A percentile compares a stretch with the other conserved stretches of the same genome.
phyloP scores from a whole-genome alignment of 805 yeast genomes.

The Starmerella floris region DNA sequence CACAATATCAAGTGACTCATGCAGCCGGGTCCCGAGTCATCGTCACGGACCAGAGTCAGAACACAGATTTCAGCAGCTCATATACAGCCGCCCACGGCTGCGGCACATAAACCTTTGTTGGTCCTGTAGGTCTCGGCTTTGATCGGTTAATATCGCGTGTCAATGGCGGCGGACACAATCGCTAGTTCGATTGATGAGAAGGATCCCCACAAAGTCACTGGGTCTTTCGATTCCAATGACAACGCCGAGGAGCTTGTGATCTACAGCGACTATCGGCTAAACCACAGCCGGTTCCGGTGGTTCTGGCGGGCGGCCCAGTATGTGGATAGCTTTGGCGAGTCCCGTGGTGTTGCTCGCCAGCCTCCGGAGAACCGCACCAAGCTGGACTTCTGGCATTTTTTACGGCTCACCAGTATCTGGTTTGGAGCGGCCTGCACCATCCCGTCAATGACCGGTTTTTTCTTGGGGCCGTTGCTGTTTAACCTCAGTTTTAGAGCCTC shows the following conservation, averaged over 20 bases:
- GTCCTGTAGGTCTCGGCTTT: too few species aligned
- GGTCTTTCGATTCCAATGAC: too few species aligned
- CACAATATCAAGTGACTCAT: not conserved
- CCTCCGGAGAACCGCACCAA: constrained; percentile 44
- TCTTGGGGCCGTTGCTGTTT: constrained; percentile 59
- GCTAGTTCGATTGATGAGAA: not conserved
- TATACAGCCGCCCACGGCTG: too few species aligned
- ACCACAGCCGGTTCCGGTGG: constrained; percentile 16
- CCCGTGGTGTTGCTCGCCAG: constrained; percentile 67
- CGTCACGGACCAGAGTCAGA: not conserved
- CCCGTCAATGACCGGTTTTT: constrained; percentile 78
- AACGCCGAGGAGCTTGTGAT: too few species aligned
- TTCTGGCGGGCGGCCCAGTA: constrained; percentile 20
- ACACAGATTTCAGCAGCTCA: too few species aligned
- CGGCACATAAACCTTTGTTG: too few species aligned
- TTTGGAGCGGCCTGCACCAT: constrained; percentile 73
- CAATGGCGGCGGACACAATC: not conserved
- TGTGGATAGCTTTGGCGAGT: constrained; percentile 49
- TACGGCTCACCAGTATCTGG: constrained; percentile 58
- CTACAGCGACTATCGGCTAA: constrained; percentile 14
- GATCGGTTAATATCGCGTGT: too few species aligned
- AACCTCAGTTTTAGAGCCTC: constrained; percentile 56
- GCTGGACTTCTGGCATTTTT: constrained; percentile 19
- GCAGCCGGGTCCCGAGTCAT: not conserved
- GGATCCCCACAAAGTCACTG: not conserved